Percentiles rank a stretch among this genome's conserved stretches.
Evolutionary conservation across 225 moss, liverwort and hornwort genomes (phyloP).

Genomic region (Marchantia paleacea): DNA sequence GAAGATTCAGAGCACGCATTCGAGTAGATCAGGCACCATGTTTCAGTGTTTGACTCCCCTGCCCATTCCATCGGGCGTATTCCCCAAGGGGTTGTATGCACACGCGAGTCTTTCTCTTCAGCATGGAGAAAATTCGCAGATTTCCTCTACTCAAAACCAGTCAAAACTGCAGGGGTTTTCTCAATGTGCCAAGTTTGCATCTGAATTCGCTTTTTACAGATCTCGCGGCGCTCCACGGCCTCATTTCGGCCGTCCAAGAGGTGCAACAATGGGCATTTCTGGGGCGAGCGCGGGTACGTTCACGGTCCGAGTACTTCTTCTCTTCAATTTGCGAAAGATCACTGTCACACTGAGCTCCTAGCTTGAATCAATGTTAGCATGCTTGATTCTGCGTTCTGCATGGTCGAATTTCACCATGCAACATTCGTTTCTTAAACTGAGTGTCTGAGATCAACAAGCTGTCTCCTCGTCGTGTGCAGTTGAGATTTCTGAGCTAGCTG

Average conservation of each 20-base stretch:
- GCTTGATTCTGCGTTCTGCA: neutral
- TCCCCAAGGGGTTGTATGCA: neutral
- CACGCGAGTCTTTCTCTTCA: neutral
- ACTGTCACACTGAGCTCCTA: no score
- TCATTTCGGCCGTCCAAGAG: neutral
- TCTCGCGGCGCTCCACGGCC: constrained; percentile 1
- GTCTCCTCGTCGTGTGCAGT: constrained; percentile 15
- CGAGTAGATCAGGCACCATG: neutral
- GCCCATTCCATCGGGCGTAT: neutral
- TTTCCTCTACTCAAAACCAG: neutral
- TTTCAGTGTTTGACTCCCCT: neutral
- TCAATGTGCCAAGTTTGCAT: neutral
- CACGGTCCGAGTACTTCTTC: no score
- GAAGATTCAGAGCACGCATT: neutral
- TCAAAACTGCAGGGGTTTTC: neutral
- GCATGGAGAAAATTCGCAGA: neutral
- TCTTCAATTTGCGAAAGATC: neutral
- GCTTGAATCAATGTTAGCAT: neutral
- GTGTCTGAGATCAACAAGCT: neutral
- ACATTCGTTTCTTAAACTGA: neutral
- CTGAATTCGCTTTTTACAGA: neutral
- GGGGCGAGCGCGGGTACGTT: neutral
- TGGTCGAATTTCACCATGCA: neutral
- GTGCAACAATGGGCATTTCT: neutral
- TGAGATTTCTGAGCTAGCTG: constrained; percentile 5